These are phyloP conservation scores for Alnus rubra DNA, from an alignment of 306 rosid genomes.

Conservation along the genomic window DNA sequence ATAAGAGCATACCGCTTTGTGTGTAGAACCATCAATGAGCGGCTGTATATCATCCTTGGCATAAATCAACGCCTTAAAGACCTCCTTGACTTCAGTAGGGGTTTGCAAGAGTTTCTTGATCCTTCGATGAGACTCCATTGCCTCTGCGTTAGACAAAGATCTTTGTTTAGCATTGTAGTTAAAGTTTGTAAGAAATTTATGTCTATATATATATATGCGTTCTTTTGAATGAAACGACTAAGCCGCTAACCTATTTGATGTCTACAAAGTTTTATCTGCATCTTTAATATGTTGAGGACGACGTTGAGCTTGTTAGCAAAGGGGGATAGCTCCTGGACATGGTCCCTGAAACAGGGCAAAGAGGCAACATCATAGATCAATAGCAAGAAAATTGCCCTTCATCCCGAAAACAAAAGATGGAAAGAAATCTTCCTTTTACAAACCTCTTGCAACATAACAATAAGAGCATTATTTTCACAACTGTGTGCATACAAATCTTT, in stretches of 20 bases:
- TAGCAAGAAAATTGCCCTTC: no score
- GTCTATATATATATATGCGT: not conserved
- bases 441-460: no score
- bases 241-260: slow-evolving; percentile 48
- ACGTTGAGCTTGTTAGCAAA: slow-evolving; percentile 56
- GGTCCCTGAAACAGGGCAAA: slow-evolving; percentile 34
- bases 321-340: slow-evolving; percentile 51
- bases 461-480: no score
- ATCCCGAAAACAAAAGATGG: no score
- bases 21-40: slow-evolving; percentile 54
- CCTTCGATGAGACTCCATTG: slow-evolving; percentile 4
- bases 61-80: slow-evolving; percentile 37
- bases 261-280: slow-evolving; percentile 34
- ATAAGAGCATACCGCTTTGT: slow-evolving; percentile 16
- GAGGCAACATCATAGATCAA: no score
- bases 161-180: no score
- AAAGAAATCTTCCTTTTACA: no score
- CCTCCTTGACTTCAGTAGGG: slow-evolving; percentile 44
- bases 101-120: slow-evolving; percentile 34
- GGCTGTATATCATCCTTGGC: slow-evolving; percentile 34
- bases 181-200: no score
- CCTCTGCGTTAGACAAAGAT: slow-evolving; percentile 25
- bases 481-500: no score
- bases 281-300: slow-evolving; percentile 53
- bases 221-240: not conserved